A percentile compares a stretch with the other conserved stretches of the same genome.
Conservation (phyloP, 2,329 filamentous ascomycete species). For the Diaporthe ilicicola region DNA sequence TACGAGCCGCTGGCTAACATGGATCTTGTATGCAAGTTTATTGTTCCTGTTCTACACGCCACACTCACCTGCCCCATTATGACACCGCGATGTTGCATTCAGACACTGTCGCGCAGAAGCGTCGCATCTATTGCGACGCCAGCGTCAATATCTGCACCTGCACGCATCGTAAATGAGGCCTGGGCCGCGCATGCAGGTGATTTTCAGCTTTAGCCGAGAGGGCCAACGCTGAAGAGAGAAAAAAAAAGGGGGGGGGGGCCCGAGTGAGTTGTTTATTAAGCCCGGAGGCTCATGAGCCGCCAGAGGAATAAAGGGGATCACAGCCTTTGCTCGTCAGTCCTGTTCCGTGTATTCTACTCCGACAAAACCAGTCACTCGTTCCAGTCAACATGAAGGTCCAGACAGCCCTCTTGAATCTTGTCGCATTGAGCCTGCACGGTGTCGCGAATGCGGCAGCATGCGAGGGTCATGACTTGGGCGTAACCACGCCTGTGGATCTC, state of each 20-base stretch:
- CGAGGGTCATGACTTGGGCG: not conserved
- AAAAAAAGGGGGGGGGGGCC: too few species aligned
- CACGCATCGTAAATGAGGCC: not conserved
- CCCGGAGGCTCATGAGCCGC: slow-evolving; percentile 7
- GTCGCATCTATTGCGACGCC: slow-evolving; percentile 14
- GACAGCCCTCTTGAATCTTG: not conserved
- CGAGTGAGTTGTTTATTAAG: not conserved
- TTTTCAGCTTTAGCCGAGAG: slow-evolving; percentile 7
- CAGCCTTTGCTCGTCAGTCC: not conserved
- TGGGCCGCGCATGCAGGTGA: not conserved
- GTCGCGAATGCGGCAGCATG: not conserved
- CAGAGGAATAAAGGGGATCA: not conserved
- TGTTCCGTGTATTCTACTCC: not conserved
- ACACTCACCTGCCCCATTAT: slow-evolving; percentile 9
- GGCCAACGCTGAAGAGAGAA: not conserved
- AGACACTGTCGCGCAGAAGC: not conserved
- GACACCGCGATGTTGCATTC: slow-evolving; percentile 5
- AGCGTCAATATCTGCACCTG: slow-evolving; percentile 21
- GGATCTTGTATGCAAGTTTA: not conserved
- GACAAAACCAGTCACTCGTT: not conserved
- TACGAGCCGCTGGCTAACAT: not conserved
- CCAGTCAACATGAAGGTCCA: slow-evolving; percentile 5
- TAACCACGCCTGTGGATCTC: not conserved
- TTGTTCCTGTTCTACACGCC: not conserved
- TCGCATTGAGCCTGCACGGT: not conserved